Percentiles rank a stretch among this genome's conserved stretches.
These are phyloP conservation scores for Suhomyces coccinellae DNA, from an alignment of 1,139 yeast genomes.

Conservation along the genomic window DNA sequence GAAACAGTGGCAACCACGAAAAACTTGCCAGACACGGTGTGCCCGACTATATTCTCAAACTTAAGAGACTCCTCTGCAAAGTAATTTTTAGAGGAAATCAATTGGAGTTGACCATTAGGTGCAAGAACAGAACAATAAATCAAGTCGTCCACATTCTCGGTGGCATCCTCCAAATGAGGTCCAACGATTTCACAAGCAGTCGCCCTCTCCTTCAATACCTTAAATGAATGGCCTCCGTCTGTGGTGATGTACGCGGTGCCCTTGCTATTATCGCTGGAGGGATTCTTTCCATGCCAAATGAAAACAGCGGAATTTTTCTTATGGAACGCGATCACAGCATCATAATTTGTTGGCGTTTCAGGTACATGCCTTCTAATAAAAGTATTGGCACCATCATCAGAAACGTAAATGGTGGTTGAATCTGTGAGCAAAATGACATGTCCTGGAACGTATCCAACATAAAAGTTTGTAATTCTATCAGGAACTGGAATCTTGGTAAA, in stretches of 20 bases:
- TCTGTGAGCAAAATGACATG: conserved; percentile 62
- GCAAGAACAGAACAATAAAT: conserved; percentile 60
- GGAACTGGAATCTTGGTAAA: conserved; percentile 52
- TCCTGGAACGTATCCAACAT: conserved; percentile 64
- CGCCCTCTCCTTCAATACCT: conserved; percentile 50
- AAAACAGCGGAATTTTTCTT: conserved; percentile 55
- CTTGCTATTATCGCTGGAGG: conserved; percentile 47
- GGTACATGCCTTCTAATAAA: conserved; percentile 56
- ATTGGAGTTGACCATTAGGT: conserved; percentile 27
- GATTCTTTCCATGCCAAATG: conserved; percentile 66
- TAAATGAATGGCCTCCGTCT: conserved; percentile 66
- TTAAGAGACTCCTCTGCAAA: conserved; percentile 42
- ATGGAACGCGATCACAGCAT: conserved; percentile 55
- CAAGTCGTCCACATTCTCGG: conserved; percentile 45
- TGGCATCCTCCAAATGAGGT: conserved; percentile 39
- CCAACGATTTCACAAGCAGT: conserved; percentile 69
- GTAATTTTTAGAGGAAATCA: conserved; percentile 55
- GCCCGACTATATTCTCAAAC: conserved; percentile 61
- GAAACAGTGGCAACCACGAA: conserved; percentile 67
- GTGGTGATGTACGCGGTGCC: conserved; percentile 57
- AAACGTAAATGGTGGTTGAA: conserved; percentile 50
- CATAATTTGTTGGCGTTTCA: conserved; percentile 30
- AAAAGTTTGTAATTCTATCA: conserved; percentile 54
- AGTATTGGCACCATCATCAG: conserved; percentile 67
- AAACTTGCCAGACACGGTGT: conserved; percentile 64